These are phyloP conservation scores for Saturnispora gosingensis DNA, from an alignment of 805 yeast species.

Conservation along the genomic window DNA sequence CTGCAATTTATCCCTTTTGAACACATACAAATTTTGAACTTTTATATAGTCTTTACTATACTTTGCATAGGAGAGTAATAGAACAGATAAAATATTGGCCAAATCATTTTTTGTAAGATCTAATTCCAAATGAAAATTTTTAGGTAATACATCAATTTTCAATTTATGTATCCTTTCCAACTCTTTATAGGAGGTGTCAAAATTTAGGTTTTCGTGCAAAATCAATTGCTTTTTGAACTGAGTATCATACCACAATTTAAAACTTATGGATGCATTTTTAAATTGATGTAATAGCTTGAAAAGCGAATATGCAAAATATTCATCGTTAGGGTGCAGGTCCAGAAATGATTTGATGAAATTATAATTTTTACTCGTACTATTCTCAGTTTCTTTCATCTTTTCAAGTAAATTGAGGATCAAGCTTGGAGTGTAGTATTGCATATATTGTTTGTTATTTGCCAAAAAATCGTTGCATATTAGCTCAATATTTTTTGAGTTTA, in stretches of 20 bases:
- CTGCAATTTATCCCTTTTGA: conserved; percentile 8
- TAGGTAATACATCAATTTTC: conserved; percentile 10
- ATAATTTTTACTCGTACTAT: conserved; percentile 1
- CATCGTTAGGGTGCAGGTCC: conserved; percentile 4
- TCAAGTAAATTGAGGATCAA: conserved; percentile 1
- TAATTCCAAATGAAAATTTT: conserved; percentile 7
- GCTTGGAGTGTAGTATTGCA: conserved; percentile 6
- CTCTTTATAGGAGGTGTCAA: conserved; percentile 6
- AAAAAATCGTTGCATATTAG: not conserved
- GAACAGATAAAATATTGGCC: conserved; percentile 12
- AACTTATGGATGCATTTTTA: conserved; percentile 2
- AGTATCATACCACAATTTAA: conserved; percentile 11
- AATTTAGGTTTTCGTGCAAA: conserved; percentile 2
- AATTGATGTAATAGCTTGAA: conserved; percentile 6
- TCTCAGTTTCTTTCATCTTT: not conserved
- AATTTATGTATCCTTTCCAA: conserved; percentile 7
- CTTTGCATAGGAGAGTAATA: conserved; percentile 17
- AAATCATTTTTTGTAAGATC: conserved; percentile 2
- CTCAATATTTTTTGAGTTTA: not conserved
- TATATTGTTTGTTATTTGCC: not conserved
- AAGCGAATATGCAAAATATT: conserved; percentile 6
- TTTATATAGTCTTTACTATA: conserved; percentile 18
- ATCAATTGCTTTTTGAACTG: conserved; percentile 5
- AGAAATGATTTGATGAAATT: conserved; percentile 3
- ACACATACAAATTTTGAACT: conserved; percentile 6